Evolutionary conservation across 169 alveolate genomes (phyloP), one percentile per base, ranked within the genome.

Genomic region (Eimeria maxima): DNA sequence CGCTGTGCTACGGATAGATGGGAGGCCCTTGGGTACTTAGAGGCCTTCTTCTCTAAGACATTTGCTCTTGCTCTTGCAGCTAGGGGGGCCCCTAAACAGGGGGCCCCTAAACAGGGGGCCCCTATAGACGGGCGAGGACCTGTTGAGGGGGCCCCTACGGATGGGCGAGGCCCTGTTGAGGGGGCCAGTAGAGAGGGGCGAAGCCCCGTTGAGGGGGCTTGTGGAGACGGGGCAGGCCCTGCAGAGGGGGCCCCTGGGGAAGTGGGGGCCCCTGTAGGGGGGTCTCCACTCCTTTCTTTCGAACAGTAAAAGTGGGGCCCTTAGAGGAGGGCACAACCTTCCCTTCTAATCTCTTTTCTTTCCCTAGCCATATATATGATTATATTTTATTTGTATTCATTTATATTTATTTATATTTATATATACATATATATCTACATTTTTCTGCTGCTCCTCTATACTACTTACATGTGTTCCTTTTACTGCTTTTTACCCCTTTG

Each of bases 11-110:
- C 88, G 18, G 95, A 90, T 42, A 53, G 95, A 50, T 90, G 78
- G 60, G 87, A 90, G 88, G 74, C 78, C 44, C 95, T 90, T 10
- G 95, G 87, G 73, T 73, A 90, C 74, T 47, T 90, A 67, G 95
- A 90, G 22, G 78, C 76, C 73, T 90, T 90, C 60, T 90, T 90
- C 50, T 78, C 71, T 24, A 80, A 53, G 27, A 69, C 73, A 27
- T 90, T n/a, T 4, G 71, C 73, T 10, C 81, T 90, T 10, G 95
- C 86, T 22, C 47, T 42, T 50, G n/a, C 86, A n/a, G 53, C 78
- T 11, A 29, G 78, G 44, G 63, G 63, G 63, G 22, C 63, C 63
- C 63, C 63, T 29, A 18, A 11, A 2, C 78, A 16, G 78, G 44
- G 78, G 78, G 38, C 2, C 63, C 63, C 18, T 53, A 53, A 11